Conservation (phyloP, 495 filamentous ascomycete genomes). For the Usnea hakonensis region DNA sequence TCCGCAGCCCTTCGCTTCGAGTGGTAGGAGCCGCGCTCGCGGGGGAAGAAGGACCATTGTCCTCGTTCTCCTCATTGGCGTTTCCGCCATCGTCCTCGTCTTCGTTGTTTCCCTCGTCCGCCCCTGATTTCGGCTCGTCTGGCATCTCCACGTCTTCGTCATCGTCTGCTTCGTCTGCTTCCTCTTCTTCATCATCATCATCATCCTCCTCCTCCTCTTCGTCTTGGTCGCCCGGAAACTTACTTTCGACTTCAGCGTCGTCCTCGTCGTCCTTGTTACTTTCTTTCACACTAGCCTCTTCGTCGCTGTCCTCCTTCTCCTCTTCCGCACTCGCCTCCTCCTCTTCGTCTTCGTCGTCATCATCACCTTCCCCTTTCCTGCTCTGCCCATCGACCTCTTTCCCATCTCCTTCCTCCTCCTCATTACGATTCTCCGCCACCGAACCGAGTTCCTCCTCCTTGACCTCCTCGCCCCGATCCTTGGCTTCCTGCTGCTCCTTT, state of each 20-base stretch:
- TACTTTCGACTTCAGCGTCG: constrained; percentile 28
- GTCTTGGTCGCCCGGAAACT: constrained; percentile 25
- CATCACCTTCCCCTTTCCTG: neutral
- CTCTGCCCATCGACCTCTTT: neutral
- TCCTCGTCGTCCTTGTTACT: constrained; percentile 13
- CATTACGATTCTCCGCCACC: neutral
- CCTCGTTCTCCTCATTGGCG: constrained; percentile 11
- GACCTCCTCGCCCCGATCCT: constrained; percentile 17
- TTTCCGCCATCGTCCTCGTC: constrained; percentile 9
- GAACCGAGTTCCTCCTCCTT: constrained; percentile 9
- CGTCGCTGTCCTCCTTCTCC: constrained; percentile 32
- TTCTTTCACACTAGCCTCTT: constrained; percentile 7
- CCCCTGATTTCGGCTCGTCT: constrained; percentile 2
- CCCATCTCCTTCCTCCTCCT: constrained; percentile 14
- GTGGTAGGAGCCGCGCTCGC: constrained; percentile 4
- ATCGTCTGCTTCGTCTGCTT: constrained; percentile 8
- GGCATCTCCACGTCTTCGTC: constrained; percentile 11
- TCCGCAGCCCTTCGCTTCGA: constrained; percentile 14
- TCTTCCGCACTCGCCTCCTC: constrained; percentile 22
- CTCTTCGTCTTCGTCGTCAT: constrained; percentile 22
- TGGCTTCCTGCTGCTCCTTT: constrained; percentile 40
- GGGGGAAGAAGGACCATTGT: constrained; percentile 6
- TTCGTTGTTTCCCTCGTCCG: constrained; percentile 7
- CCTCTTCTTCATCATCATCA: constrained; percentile 12
- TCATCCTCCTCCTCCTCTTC: constrained; percentile 11